Conservation (phyloP, 345 rosid species). For the Aegle marmelos region DNA sequence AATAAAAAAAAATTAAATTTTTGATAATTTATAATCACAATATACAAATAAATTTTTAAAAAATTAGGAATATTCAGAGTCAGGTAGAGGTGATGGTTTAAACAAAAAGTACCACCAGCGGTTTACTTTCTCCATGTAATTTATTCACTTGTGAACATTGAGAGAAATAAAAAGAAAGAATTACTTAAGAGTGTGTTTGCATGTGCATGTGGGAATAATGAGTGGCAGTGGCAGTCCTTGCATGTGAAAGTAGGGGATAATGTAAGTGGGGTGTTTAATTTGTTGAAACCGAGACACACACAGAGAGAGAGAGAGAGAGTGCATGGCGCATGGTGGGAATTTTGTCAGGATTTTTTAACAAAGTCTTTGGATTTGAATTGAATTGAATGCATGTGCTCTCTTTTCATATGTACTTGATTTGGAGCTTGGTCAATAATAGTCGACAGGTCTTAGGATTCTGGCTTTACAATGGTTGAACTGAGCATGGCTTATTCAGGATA, state of each 20-base stretch:
- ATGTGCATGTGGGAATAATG: conserved; percentile 54
- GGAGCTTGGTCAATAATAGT: conserved; percentile 11
- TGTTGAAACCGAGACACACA: conserved; percentile 15
- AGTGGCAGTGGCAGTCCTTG: conserved; percentile 51
- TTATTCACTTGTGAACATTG: neutral
- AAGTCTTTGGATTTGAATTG: conserved; percentile 22
- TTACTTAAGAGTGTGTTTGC: conserved; percentile 9
- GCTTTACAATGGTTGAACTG: neutral
- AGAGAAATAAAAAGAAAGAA: too few species aligned
- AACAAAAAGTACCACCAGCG: too few species aligned
- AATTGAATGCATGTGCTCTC: conserved; percentile 24
- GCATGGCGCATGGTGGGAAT: conserved; percentile 38
- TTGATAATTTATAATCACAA: too few species aligned
- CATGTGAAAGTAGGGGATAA: conserved; percentile 34
- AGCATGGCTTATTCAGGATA: neutral
- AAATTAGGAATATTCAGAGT: too few species aligned
- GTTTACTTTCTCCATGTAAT: too few species aligned
- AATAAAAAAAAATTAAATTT: too few species aligned
- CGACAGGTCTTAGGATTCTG: neutral
- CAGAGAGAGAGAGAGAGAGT: neutral
- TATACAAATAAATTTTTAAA: too few species aligned
- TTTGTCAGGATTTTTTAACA: conserved; percentile 38
- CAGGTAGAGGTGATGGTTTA: too few species aligned
- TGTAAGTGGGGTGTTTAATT: conserved; percentile 4
- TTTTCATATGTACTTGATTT: conserved; percentile 5